phyloP scores from a whole-genome alignment of 257 asterid genomes.

The Nicotiana noctiflora region DNA sequence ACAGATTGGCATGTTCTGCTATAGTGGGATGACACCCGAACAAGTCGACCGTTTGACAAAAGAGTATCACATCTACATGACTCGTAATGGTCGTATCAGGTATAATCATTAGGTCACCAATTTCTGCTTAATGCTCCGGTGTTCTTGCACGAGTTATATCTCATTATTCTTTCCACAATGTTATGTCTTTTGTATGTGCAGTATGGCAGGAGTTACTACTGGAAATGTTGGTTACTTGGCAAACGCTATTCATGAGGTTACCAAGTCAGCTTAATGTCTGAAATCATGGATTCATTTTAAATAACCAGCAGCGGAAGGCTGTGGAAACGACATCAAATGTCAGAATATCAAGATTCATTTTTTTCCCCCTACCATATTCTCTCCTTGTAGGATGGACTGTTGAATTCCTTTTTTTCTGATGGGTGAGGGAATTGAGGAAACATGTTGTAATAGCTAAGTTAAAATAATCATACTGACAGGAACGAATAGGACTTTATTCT shows the following conservation, averaged over 20 bases:
- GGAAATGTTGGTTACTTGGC: conserved; percentile 92
- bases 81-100: conserved; percentile 98
- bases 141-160: not conserved
- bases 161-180: not conserved
- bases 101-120: conserved; percentile 15
- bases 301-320: not conserved
- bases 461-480: not conserved
- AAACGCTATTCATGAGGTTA: conserved; percentile 79
- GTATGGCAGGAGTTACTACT: conserved; percentile 97
- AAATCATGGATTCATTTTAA: not conserved
- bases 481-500: not conserved
- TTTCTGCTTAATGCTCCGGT: not conserved
- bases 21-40: conserved; percentile 93
- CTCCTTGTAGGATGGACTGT: not conserved
- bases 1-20: conserved; percentile 99
- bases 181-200: conserved; percentile 19
- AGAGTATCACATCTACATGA: conserved; percentile 84
- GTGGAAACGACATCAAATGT: not conserved
- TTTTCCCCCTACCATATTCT: not conserved
- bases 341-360: not conserved
- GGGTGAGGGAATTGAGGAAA: not conserved
- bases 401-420: not conserved
- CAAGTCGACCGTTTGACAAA: conserved; percentile 94
- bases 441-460: not conserved
- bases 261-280: conserved; percentile 49